A percentile compares a stretch with the other conserved stretches of the same genome.
These are phyloP conservation scores for Kentomonas sorsogonicus DNA, from an alignment of 208 protist genomes.

Conservation along the genomic window DNA sequence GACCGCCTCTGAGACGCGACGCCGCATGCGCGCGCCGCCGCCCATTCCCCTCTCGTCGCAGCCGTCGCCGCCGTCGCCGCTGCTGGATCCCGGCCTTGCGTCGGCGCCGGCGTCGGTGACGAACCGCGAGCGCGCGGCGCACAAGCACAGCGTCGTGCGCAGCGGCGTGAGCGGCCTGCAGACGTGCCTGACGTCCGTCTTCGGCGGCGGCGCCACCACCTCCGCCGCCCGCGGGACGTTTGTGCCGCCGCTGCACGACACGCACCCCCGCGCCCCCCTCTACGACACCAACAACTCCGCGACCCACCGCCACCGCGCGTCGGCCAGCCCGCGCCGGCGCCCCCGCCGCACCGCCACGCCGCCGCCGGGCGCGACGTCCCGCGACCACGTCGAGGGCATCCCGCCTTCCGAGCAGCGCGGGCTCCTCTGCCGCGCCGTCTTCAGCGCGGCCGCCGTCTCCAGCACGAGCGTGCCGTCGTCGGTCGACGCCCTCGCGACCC, in stretches of 20 bases:
- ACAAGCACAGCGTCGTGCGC: conserved; percentile 4
- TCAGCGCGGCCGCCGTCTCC: background rate
- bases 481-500: background rate
- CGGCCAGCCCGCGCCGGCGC: background rate
- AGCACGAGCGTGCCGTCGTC: background rate
- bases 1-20: no score
- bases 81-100: no score
- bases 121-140: no score
- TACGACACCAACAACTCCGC: background rate
- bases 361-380: background rate
- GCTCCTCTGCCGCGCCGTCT: conserved; percentile 15
- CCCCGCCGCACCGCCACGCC: background rate
- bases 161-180: conserved; percentile 13
- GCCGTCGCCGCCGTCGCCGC: no score
- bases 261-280: background rate
- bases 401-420: conserved; percentile 5
- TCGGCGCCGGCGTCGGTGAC: no score
- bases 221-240: no score
- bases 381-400: background rate
- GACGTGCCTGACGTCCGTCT: conserved; percentile 18
- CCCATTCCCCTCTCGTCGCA: no score
- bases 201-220: no score
- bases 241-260: no score
- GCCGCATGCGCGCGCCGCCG: no score
- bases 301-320: background rate